Percentiles rank a stretch among this genome's conserved stretches.
Conservation (phyloP, 495 filamentous ascomycete species). For the Bacidia rubella region DNA sequence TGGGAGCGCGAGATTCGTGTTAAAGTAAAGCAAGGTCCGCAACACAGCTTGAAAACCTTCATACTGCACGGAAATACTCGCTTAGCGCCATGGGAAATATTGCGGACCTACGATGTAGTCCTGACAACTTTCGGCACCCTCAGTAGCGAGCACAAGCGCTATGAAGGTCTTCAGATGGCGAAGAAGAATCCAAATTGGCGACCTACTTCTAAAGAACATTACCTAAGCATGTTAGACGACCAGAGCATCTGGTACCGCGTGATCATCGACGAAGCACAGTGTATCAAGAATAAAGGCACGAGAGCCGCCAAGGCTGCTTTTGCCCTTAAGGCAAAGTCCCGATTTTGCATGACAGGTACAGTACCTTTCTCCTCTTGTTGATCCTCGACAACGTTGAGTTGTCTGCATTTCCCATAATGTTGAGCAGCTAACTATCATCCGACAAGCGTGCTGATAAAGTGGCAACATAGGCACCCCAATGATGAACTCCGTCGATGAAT, state of each 20-base stretch:
- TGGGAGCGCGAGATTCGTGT: slow-evolving; percentile 76
- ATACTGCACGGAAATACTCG: slow-evolving; percentile 52
- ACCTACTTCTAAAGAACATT: slow-evolving; percentile 17
- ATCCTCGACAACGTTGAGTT: no score
- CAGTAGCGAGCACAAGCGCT: slow-evolving; percentile 50
- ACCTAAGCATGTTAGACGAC: slow-evolving; percentile 48
- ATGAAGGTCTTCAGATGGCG: slow-evolving; percentile 29
- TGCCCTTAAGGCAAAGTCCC: slow-evolving; percentile 46
- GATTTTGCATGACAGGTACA: slow-evolving; percentile 76
- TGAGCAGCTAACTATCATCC: background rate
- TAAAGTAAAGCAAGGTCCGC: slow-evolving; percentile 45
- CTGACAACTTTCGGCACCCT: slow-evolving; percentile 84
- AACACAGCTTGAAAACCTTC: slow-evolving; percentile 47
- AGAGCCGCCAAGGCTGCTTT: slow-evolving; percentile 49
- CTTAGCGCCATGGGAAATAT: slow-evolving; percentile 40
- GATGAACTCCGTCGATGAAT: slow-evolving; percentile 76
- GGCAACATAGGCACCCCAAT: slow-evolving; percentile 81
- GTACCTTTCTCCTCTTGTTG: background rate
- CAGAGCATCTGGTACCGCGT: slow-evolving; percentile 65
- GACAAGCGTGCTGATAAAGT: background rate
- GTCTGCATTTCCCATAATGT: no score
- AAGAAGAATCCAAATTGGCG: slow-evolving; percentile 21
- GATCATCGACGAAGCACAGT: slow-evolving; percentile 88
- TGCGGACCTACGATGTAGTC: slow-evolving; percentile 67
- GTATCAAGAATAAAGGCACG: slow-evolving; percentile 75